Base-by-base conservation (phyloP, 306 rosid genomes). In the Carpinus viminea region DNA sequence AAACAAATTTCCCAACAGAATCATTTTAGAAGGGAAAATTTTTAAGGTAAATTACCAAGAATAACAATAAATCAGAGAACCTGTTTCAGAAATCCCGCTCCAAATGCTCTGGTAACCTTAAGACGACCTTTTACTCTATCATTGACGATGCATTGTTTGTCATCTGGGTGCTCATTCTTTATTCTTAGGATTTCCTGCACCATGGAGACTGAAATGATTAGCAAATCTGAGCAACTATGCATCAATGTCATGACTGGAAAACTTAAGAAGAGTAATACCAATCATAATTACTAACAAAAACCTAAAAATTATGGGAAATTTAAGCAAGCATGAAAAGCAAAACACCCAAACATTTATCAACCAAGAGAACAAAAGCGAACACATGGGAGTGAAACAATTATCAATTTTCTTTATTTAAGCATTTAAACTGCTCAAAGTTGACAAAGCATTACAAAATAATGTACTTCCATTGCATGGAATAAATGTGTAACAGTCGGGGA, bases 41-140 rank as follows among this genome's bases (percentile, higher is more conserved):
- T 15, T 31, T 51, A 17, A 66, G n/a, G 51, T 45, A 55, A 47
- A 77, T 38, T 53, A 79, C 65, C 73, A 72, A 8, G 48, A 66
- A 46, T 45, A 57, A 80, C 78, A 51, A 77, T 61, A 52, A 43
- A 59, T 59, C 34, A 60, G 78, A 71, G 43, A 59, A 95, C 99
- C 99, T 91, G 93, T 84, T 95, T 95, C 87, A 95, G 89, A 89
- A 86, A 95, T 83, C 99, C 98, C 12, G 99, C 99, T 55, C 98
- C 98, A 82, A 95, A 95, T 5, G 99, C 98, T 87, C 99, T 86
- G 70, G 99, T 95, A 81, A 95, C 99, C 86, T 93, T 93, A 55
- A 95, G 97, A 74, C 98, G 98, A 5, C 98, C 96, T 84, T 93
- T 93, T 79, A 95, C 99, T 89, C 99, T 88, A 83, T 82, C 93